A percentile compares a stretch with the other conserved stretches of the same genome.
phyloP scores from a whole-genome alignment of 176 grass and related monocot species.

The Bothriochloa decipiens region DNA sequence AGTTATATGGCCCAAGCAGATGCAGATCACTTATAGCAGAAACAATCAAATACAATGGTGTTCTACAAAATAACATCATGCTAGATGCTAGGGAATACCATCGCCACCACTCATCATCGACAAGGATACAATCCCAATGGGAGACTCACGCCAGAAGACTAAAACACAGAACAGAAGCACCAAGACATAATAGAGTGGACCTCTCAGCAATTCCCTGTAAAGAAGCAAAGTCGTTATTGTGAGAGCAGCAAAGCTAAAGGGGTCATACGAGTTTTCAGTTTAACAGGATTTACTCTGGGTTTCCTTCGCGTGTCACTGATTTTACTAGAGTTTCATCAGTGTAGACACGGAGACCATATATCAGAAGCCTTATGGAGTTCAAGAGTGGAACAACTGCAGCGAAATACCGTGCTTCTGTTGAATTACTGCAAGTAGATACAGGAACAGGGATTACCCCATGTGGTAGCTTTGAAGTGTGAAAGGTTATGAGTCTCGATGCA shows the following conservation, averaged over 20 bases:
- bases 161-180: slow-evolving; percentile 61
- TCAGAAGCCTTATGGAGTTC: slow-evolving; percentile 73
- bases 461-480: not conserved
- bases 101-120: slow-evolving; percentile 95
- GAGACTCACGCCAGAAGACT: slow-evolving; percentile 86
- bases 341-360: slow-evolving; percentile 61
- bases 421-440: slow-evolving; percentile 55
- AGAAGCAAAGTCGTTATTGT: slow-evolving; percentile 2
- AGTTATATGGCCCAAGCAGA: not conserved
- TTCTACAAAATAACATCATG: not conserved
- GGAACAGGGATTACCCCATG: no score
- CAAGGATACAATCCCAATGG: slow-evolving; percentile 77
- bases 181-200: slow-evolving; percentile 81
- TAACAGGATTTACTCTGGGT: slow-evolving; percentile 68
- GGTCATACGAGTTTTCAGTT: not conserved
- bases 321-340: slow-evolving; percentile 81
- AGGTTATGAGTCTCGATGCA: not conserved
- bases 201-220: slow-evolving; percentile 83
- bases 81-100: slow-evolving; percentile 42
- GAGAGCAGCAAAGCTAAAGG: not conserved
- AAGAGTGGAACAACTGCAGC: slow-evolving; percentile 75
- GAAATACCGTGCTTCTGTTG: slow-evolving; percentile 67
- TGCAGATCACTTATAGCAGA: not conserved
- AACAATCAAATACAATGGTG: not conserved
- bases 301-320: slow-evolving; percentile 90